Evolutionary conservation across 805 yeast species (phyloP).

Genomic region (Ogataea pilisensis): DNA sequence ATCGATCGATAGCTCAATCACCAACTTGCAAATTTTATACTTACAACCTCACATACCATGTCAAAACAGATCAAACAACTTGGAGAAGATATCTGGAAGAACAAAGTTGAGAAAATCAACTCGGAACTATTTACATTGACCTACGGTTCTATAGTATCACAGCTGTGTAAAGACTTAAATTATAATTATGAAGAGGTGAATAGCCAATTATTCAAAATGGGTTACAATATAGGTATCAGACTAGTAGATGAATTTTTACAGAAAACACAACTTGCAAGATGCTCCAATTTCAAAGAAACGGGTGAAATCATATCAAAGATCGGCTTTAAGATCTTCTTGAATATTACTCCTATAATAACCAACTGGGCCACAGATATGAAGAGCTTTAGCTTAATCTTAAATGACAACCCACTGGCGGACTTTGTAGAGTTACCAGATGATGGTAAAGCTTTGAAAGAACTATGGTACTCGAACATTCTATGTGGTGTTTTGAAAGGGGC

Average conservation of each 20-base stretch:
- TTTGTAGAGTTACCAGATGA: slow-evolving; percentile 92
- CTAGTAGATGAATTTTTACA: slow-evolving; percentile 91
- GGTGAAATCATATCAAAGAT: slow-evolving; percentile 81
- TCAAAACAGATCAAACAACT: slow-evolving; percentile 41
- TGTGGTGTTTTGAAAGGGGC: slow-evolving; percentile 92
- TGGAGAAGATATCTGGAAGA: slow-evolving; percentile 93
- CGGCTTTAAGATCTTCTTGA: slow-evolving; percentile 87
- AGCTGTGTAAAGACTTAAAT: slow-evolving; percentile 77
- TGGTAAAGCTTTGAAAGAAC: slow-evolving; percentile 58
- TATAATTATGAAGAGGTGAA: slow-evolving; percentile 77
- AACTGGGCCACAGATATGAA: slow-evolving; percentile 77
- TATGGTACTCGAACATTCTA: slow-evolving; percentile 90
- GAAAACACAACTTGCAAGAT: slow-evolving; percentile 79
- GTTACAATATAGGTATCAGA: slow-evolving; percentile 88
- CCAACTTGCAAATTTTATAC: too few relatives aligned
- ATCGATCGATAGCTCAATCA: too few relatives aligned
- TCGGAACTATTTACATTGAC: slow-evolving; percentile 92
- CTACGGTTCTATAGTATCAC: slow-evolving; percentile 91
- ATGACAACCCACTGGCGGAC: slow-evolving; percentile 89
- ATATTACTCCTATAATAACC: slow-evolving; percentile 62
- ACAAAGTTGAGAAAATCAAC: slow-evolving; percentile 80
- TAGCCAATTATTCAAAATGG: slow-evolving; percentile 84
- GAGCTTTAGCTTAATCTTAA: slow-evolving; percentile 65
- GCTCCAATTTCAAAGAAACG: slow-evolving; percentile 75
- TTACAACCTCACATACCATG: slow-evolving; percentile 8